phyloP scores from a whole-genome alignment of 768 basidiomycete species.

The Boletus subparvulus region DNA sequence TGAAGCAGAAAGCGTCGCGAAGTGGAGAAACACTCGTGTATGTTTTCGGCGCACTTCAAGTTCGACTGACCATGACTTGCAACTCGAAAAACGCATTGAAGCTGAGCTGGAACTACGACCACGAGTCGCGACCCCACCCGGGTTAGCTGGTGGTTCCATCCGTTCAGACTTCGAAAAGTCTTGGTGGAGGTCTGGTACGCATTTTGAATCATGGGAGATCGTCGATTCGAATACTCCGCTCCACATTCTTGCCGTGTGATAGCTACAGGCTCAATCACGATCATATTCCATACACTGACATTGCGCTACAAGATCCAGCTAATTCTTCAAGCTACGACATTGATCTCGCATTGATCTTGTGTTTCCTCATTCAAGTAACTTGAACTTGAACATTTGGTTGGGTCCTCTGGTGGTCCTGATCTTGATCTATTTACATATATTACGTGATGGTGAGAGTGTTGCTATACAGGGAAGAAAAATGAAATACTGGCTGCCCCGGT shows the following conservation, averaged over 20 bases:
- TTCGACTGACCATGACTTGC: too few species aligned
- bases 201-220: too few species aligned
- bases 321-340: too few species aligned
- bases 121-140: background rate
- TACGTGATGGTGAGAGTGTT: background rate
- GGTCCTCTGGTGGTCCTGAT: background rate
- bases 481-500: background rate
- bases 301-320: background rate
- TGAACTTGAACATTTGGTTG: background rate
- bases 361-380: background rate
- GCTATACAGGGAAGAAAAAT: background rate
- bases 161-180: background rate
- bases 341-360: too few species aligned
- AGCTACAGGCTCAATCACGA: background rate
- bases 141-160: background rate
- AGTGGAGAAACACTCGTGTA: background rate
- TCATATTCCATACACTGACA: background rate
- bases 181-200: too few species aligned
- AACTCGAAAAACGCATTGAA: too few species aligned
- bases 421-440: background rate
- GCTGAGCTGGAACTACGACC: background rate
- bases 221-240: too few species aligned
- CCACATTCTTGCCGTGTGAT: background rate
- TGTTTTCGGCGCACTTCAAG: too few species aligned
- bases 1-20: too few species aligned